phyloP scores from a whole-genome alignment of 495 filamentous ascomycete genomes.

The Sabuloglossum arenarium region DNA sequence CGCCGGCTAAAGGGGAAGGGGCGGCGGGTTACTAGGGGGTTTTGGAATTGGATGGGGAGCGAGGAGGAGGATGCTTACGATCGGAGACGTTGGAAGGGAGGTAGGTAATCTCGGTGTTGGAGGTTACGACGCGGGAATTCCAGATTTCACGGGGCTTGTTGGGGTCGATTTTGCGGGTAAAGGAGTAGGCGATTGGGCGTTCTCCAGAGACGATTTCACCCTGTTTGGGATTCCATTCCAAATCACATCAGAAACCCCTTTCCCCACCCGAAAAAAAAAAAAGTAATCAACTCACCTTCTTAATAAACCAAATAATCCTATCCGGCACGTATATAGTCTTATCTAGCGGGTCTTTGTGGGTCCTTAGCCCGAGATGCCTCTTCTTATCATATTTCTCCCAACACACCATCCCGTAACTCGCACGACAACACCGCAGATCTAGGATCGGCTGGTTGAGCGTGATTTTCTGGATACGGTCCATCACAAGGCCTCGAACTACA shows the following conservation, averaged over 20 bases:
- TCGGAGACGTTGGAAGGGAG: slow-evolving; percentile 8
- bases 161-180: slow-evolving; percentile 23
- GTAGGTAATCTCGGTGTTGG: slow-evolving; percentile 17
- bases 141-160: slow-evolving; percentile 20
- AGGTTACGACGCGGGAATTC: slow-evolving; percentile 29
- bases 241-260: background rate
- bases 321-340: slow-evolving; percentile 24
- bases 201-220: slow-evolving; percentile 20
- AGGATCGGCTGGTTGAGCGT: slow-evolving; percentile 22
- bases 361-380: slow-evolving; percentile 22
- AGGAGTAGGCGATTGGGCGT: slow-evolving; percentile 21
- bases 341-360: slow-evolving; percentile 24
- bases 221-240: background rate
- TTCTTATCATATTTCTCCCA: slow-evolving; percentile 23
- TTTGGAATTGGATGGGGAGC: background rate
- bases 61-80: background rate
- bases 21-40: background rate
- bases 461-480: slow-evolving; percentile 30
- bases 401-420: slow-evolving; percentile 34
- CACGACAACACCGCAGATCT: slow-evolving; percentile 27
- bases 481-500: slow-evolving; percentile 32
- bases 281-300: slow-evolving; percentile 16
- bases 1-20: no score
- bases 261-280: background rate
- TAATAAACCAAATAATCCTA: slow-evolving; percentile 36